phyloP scores from a whole-genome alignment of 805 yeast genomes.

The Metschnikowia orientalis region DNA sequence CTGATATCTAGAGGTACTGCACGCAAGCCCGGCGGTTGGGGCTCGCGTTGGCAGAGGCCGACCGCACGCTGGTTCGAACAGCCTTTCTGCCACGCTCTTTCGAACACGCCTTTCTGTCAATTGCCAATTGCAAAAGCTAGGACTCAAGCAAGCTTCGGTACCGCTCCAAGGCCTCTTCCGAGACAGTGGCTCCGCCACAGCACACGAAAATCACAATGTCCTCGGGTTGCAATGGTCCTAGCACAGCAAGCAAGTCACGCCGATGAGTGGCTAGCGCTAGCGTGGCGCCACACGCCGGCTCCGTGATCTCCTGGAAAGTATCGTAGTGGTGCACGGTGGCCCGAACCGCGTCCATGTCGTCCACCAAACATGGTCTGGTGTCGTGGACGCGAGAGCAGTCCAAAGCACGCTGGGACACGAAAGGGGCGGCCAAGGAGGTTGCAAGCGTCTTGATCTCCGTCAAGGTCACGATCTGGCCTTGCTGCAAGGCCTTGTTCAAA shows the following conservation, averaged over 20 bases:
- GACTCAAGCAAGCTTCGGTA: conserved; percentile 10
- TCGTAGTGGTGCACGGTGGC: conserved; percentile 49
- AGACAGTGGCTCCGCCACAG: conserved; percentile 41
- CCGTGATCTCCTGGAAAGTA: conserved; percentile 50
- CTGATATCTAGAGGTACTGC: too few relatives aligned
- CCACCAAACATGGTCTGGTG: conserved; percentile 20
- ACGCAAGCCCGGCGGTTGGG: too few relatives aligned
- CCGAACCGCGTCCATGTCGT: conserved; percentile 55
- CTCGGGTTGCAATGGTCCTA: conserved; percentile 29
- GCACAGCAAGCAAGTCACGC: conserved; percentile 22
- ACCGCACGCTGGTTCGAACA: too few relatives aligned
- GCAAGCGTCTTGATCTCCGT: conserved; percentile 53
- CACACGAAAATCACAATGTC: conserved; percentile 51
- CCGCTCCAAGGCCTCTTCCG: conserved; percentile 8
- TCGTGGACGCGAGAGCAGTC: conserved; percentile 27
- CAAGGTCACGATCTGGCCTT: conserved; percentile 41
- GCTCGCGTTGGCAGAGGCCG: too few relatives aligned
- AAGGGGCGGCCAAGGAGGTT: conserved; percentile 58
- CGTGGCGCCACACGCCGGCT: conserved; percentile 75
- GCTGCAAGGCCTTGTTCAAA: conserved; percentile 45
- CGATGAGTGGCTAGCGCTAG: conserved; percentile 45
- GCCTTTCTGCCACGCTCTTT: too few relatives aligned
- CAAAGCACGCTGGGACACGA: conserved; percentile 47
- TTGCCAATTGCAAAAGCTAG: too few relatives aligned
- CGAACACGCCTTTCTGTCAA: too few relatives aligned